These are phyloP conservation scores for Bidens hawaiensis DNA, from an alignment of 140 eudicot species.

Conservation along the genomic window DNA sequence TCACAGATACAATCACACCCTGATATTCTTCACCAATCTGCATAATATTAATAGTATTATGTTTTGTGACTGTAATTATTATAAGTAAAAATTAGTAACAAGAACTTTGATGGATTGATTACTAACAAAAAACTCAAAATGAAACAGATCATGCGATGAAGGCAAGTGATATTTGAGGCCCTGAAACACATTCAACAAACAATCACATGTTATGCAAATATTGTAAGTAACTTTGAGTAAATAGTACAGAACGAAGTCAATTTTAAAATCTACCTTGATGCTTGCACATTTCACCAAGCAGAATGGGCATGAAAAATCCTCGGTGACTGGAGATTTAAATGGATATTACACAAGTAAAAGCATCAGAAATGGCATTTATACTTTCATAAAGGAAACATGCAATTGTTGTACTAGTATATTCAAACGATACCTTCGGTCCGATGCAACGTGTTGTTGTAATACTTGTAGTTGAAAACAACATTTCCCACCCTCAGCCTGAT, in stretches of 20 bases:
- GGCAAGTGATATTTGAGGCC: conserved; percentile 79
- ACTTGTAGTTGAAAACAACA: conserved; percentile 83
- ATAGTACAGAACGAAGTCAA: conserved; percentile 9
- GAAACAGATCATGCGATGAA: conserved; percentile 87
- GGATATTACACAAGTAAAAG: conserved; percentile 8
- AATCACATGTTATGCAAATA: conserved; percentile 8
- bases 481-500: conserved; percentile 88
- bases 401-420: not conserved
- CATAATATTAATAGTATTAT: conserved; percentile 17
- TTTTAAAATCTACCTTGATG: conserved; percentile 59
- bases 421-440: conserved; percentile 79
- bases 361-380: conserved; percentile 14
- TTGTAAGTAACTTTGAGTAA: not conserved
- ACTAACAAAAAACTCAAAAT: conserved; percentile 92
- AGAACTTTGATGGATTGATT: conserved; percentile 14
- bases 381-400: not conserved
- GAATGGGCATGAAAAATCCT: conserved; percentile 92
- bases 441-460: conserved; percentile 73
- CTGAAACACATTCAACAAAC: conserved; percentile 47
- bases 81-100: conserved; percentile 4
- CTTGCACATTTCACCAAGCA: conserved; percentile 93
- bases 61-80: conserved; percentile 1
- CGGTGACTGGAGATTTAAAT: conserved; percentile 70
- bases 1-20: conserved; percentile 75
- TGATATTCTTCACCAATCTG: conserved; percentile 85